These are phyloP conservation scores for Termitomyces sp. DNA, from an alignment of 768 basidiomycete species.

Conservation along the genomic window DNA sequence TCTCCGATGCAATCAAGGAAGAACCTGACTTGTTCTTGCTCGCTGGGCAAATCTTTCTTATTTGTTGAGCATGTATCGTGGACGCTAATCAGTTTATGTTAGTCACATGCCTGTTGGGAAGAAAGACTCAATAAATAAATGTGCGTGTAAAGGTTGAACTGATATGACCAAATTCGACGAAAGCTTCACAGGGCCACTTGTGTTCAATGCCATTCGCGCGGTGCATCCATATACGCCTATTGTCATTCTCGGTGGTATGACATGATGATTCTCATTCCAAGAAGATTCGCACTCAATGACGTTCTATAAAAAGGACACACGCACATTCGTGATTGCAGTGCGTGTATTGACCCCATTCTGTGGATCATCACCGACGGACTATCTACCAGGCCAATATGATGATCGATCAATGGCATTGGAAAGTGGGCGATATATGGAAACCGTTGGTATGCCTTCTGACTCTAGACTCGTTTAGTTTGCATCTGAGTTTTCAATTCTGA, in stretches of 20 bases:
- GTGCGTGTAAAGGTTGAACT: constrained; percentile 24
- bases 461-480: neutral
- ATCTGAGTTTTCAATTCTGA: neutral
- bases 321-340: constrained; percentile 78
- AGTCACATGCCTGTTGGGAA: constrained; percentile 82
- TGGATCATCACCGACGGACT: neutral
- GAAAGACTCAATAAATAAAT: constrained; percentile 42
- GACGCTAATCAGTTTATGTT: neutral
- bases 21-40: constrained; percentile 83
- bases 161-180: neutral
- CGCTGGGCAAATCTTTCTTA: constrained; percentile 43
- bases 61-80: neutral
- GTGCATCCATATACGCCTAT: constrained; percentile 77
- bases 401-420: constrained; percentile 76
- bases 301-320: constrained; percentile 48
- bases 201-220: constrained; percentile 71
- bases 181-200: constrained; percentile 51
- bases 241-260: constrained; percentile 70
- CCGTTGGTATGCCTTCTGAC: constrained; percentile 54
- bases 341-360: constrained; percentile 20
- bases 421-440: constrained; percentile 91
- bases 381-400: constrained; percentile 54
- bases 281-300: neutral
- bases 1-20: constrained; percentile 71
- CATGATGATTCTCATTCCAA: neutral